Evolutionary conservation across 257 asterid species (phyloP).

Genomic region (Solanum lycopersicoides): DNA sequence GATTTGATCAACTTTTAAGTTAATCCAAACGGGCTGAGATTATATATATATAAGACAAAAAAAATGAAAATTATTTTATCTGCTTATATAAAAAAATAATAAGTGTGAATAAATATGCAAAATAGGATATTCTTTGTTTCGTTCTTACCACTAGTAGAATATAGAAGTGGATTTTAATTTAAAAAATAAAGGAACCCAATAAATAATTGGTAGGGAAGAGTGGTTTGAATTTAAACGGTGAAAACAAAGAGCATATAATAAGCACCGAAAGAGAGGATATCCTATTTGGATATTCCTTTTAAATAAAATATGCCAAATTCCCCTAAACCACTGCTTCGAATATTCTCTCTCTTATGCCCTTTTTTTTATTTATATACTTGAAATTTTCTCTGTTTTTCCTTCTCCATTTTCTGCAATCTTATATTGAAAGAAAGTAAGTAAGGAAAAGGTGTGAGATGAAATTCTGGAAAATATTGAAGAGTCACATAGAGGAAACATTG

Average conservation of each 20-base stretch:
- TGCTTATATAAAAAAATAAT: no score
- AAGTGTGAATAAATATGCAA: background rate
- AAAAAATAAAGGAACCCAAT: no score
- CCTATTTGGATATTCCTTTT: background rate
- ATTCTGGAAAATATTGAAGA: slow-evolving; percentile 20
- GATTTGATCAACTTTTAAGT: no score
- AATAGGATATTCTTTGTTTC: background rate
- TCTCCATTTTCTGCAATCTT: background rate
- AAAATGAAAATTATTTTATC: no score
- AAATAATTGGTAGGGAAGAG: background rate
- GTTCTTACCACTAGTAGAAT: background rate
- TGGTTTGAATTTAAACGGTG: background rate
- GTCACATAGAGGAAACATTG: slow-evolving; percentile 16
- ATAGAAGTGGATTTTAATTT: background rate
- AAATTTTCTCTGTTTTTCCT: background rate
- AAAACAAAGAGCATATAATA: background rate
- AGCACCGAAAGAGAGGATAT: background rate
- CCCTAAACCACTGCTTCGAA: background rate
- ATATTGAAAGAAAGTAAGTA: no score
- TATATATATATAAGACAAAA: no score
- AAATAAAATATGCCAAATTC: background rate
- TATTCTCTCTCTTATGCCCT: background rate
- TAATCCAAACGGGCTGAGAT: no score
- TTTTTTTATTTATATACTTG: background rate
- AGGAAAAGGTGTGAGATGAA: background rate